phyloP scores from a whole-genome alignment of 371 early-diverging fungal genomes.

The Mucor lusitanicus region DNA sequence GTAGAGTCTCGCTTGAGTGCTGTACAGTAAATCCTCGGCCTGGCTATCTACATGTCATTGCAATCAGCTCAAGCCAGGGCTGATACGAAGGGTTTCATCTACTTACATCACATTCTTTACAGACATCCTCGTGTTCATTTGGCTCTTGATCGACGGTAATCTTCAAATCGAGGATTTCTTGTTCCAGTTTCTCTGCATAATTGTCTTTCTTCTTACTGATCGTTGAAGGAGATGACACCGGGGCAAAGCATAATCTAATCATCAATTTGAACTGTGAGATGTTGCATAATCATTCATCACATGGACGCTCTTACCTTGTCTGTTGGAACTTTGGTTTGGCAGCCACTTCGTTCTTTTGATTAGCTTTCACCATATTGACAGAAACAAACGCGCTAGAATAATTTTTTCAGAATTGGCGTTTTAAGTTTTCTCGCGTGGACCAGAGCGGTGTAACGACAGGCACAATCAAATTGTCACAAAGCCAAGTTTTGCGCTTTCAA shows the following conservation, averaged over 20 bases:
- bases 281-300: neutral
- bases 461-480: neutral
- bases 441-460: too few relatives aligned
- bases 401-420: neutral
- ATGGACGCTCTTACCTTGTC: slow-evolving; percentile 16
- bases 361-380: slow-evolving; percentile 41
- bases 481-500: too few relatives aligned
- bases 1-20: neutral
- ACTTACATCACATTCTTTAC: slow-evolving; percentile 12
- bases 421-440: neutral
- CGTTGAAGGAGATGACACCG: neutral
- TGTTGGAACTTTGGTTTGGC: slow-evolving; percentile 24
- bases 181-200: slow-evolving; percentile 10
- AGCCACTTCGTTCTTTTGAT: neutral
- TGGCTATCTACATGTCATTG: neutral
- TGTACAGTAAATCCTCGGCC: slow-evolving; percentile 13
- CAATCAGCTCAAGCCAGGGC: too few relatives aligned
- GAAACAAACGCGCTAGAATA: neutral
- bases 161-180: slow-evolving; percentile 9
- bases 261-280: neutral
- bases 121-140: slow-evolving; percentile 2
- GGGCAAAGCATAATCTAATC: slow-evolving; percentile 14
- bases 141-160: slow-evolving; percentile 1
- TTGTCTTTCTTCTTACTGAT: neutral
- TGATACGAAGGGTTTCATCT: too few relatives aligned